Base-by-base conservation (phyloP, 1,139 yeast genomes). In the Citeromyces hawaiiensis region DNA sequence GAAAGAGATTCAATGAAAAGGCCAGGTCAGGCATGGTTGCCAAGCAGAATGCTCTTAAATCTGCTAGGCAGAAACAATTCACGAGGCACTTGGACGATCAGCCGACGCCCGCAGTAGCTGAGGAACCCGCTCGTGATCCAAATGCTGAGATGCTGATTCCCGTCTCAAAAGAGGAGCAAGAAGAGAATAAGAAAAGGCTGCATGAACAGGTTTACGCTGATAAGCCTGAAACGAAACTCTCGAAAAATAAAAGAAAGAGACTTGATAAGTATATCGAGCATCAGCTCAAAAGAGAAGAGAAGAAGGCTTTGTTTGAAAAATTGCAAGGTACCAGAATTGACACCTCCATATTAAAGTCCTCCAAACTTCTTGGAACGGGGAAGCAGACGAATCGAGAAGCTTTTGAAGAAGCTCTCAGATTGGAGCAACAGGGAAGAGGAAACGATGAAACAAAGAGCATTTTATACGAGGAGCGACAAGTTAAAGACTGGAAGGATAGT, bases 231-330 rank as follows among this genome's bases (percentile, higher is more conserved):
- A 62, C 80, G 15, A 86, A 86, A 52, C 59, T 85, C 41, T 76
- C 93, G 0, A 63, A 74, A 39, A 70, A 80, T 37, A 91, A 88
- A 59, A 74, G 73, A 59, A 91, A 91, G 60, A 60, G 91, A 45
- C 57, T 81, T 40, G 88, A 81, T 46, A 80, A 81, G 55, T 81
- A 79, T 52, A 78, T 80, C 30, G 96, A 87, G 45, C 94, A 83
- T 59, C 97, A 91, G 57, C 58, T 91, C 47, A 82, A 83, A 49
- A 70, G 94, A 55, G 95, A 88, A 55, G 97, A 91, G 60, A 85
- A 83, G 60, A 83, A 82, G 49, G 71, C 71, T 3, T 64, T 91
- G 42, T 64, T 91, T 36, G 78, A 79, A 44, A 88, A 87, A 54
- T 66, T 91, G 37, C 68, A 80, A 34, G 68, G 68, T 17, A 77